Evolutionary conservation across 1,284 basidiomycete genomes (phyloP), one percentile per base, ranked within the genome.

Genomic region (Cutaneotrichosporon mucoides): DNA sequence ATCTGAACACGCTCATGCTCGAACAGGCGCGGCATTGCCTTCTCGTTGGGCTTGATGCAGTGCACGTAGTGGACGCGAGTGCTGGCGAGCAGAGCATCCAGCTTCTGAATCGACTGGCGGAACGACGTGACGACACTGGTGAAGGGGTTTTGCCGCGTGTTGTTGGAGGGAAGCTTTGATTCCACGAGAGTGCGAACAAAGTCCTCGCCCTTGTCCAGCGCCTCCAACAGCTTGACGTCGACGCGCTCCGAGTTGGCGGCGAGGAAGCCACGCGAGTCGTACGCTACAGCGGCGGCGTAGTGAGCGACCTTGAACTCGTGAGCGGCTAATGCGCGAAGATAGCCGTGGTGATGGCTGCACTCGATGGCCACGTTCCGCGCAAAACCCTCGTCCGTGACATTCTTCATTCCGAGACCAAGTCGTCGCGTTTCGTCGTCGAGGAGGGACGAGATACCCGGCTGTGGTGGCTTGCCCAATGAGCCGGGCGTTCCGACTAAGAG

Each of bases 371-470:
- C 57, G 43, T 57, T 61, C 49, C 53, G 48, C 2, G 62, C 56
- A 35, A 63, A 63, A 33, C 46, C 41, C 24, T 56, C 52, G 44
- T 63, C 61, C 2, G 57, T 57, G n/a, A 58, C 61, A n/a, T 57
- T 51, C 38, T 51, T 57, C 9, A 62, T 55, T 2, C 61, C 61
- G 7, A 59, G 43, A 3, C 57, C 59, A 11, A 60, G 58, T 5
- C 61, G 57, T 3, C 62, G 62, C 16, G 62, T 60, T 43, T 63
- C 58, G 62, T 64, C 62, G 36, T 64, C 59, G n/a, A 64, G 62
- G 16, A 61, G 52, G 40, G 55, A 58, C 15, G 59, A 57, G 24
- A 64, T 61, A 44, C 62, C 62, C 2, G 59, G 59, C 45, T 62
- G 61, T 7, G 54, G 47, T 1, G 57, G 37, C 24, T 55, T 56